These are phyloP conservation scores for Pythium pyrilobum DNA, from an alignment of 352 stramenopile species.

Conservation along the genomic window DNA sequence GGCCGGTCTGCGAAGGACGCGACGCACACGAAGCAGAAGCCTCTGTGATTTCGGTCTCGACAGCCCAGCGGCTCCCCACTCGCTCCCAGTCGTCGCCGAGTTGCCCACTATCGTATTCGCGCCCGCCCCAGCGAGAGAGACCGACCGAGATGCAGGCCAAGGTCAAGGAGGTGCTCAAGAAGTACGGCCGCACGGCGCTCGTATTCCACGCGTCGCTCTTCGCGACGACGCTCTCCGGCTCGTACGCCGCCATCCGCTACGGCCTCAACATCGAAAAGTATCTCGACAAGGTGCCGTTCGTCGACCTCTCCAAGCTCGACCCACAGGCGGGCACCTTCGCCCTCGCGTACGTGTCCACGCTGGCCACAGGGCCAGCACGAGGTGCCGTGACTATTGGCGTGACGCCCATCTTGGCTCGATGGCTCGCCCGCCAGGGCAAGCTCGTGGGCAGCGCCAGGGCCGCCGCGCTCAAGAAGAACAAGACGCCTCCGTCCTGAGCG, in stretches of 20 bases:
- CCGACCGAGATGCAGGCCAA: constrained; percentile 6
- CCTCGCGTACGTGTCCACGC: constrained; percentile 92
- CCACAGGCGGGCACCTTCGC: constrained; percentile 59
- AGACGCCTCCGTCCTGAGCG: background rate
- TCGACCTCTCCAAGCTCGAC: constrained; percentile 66
- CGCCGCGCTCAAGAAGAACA: constrained; percentile 16
- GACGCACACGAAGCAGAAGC: constrained; percentile 6
- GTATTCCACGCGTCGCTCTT: constrained; percentile 93
- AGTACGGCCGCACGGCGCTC: constrained; percentile 93
- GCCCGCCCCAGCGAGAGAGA: background rate
- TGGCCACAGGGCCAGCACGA: constrained; percentile 69
- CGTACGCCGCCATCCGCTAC: constrained; percentile 62
- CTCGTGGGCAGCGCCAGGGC: constrained; percentile 12
- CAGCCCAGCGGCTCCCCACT: background rate
- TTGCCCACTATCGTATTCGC: too few species aligned
- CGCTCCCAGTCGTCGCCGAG: background rate
- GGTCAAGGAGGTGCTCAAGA: constrained; percentile 78
- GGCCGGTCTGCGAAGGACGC: background rate
- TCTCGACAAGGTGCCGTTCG: constrained; percentile 57
- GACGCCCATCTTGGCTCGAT: constrained; percentile 62
- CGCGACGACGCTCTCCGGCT: constrained; percentile 90
- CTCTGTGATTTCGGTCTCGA: background rate
- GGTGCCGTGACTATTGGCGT: constrained; percentile 70
- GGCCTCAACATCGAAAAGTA: constrained; percentile 57
- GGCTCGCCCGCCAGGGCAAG: constrained; percentile 38